Evolutionary conservation across 1,284 basidiomycete species (phyloP).

Genomic region (Somion occarium): DNA sequence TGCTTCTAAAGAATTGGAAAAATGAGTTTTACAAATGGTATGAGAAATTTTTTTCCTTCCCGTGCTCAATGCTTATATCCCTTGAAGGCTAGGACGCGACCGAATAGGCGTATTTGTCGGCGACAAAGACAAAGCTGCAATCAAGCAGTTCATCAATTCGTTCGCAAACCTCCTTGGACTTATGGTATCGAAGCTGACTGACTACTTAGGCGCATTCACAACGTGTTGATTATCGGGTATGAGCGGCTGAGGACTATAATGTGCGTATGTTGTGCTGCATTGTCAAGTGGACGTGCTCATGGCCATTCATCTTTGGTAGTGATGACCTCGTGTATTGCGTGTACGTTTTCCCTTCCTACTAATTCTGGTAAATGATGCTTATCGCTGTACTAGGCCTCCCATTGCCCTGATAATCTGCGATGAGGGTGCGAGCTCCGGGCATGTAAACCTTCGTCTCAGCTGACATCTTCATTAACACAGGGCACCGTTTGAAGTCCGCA

Average conservation of each 20-base stretch:
- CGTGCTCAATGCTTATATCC: no score
- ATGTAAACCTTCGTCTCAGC: background rate
- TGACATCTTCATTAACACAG: conserved; percentile 32
- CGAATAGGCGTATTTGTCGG: conserved; percentile 77
- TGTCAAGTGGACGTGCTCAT: conserved; percentile 4
- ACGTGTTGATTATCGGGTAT: conserved; percentile 94
- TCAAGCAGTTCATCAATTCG: conserved; percentile 76
- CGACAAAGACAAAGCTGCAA: conserved; percentile 69
- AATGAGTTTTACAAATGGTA: conserved; percentile 94
- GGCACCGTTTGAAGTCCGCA: conserved; percentile 91
- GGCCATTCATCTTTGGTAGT: conserved; percentile 28
- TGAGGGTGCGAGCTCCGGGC: conserved; percentile 56
- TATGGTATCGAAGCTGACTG: background rate
- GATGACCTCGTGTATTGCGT: conserved; percentile 59
- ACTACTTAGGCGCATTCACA: conserved; percentile 56
- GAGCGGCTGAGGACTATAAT: conserved; percentile 84
- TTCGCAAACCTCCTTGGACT: conserved; percentile 27
- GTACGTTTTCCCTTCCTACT: conserved; percentile 32
- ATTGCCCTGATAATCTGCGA: conserved; percentile 96
- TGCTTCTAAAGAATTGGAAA: conserved; percentile 78
- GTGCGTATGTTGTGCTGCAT: conserved; percentile 34
- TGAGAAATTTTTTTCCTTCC: conserved; percentile 18
- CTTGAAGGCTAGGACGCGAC: conserved; percentile 70
- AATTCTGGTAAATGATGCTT: no score
- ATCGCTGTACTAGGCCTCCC: conserved; percentile 71